Conservation (phyloP, 441 rosid species). For the Arabidopsis lyrata region DNA sequence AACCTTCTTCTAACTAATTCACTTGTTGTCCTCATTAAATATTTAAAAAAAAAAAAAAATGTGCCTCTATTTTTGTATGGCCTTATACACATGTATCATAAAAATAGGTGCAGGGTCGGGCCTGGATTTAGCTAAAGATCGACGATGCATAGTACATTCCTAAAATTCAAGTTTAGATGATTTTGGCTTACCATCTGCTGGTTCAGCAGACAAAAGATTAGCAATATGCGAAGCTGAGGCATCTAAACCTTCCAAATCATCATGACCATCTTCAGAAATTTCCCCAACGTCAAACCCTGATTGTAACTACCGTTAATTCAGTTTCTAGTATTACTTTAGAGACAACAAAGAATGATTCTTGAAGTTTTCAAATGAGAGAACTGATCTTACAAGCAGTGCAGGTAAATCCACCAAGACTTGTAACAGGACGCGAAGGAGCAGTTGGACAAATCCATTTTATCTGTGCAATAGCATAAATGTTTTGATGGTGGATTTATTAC, state of each 20-base stretch:
- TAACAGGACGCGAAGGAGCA: constrained; percentile 73
- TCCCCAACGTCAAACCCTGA: constrained; percentile 79
- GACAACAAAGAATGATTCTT: constrained; percentile 6
- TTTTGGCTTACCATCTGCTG: constrained; percentile 60
- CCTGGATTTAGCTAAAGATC: constrained; percentile 1
- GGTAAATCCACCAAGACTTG: constrained; percentile 67
- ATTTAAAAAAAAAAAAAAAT: no score
- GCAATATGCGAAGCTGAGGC: constrained; percentile 77
- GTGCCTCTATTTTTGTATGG: no score
- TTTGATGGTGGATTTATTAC: not conserved
- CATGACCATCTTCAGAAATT: constrained; percentile 64
- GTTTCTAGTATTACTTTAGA: constrained; percentile 6
- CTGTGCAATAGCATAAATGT: constrained; percentile 42
- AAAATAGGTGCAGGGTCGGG: no score
- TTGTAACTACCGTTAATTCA: constrained; percentile 8
- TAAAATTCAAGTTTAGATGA: not conserved
- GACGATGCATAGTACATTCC: not conserved
- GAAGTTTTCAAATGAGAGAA: not conserved
- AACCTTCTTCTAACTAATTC: no score
- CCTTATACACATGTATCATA: no score
- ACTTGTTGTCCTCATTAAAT: no score
- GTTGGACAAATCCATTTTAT: constrained; percentile 84
- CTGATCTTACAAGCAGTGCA: constrained; percentile 67
- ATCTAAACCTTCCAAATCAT: constrained; percentile 75
- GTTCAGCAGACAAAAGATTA: constrained; percentile 71